Conservation (phyloP, 2,329 filamentous ascomycete species). For the Hymenoscyphus fraxineus region DNA sequence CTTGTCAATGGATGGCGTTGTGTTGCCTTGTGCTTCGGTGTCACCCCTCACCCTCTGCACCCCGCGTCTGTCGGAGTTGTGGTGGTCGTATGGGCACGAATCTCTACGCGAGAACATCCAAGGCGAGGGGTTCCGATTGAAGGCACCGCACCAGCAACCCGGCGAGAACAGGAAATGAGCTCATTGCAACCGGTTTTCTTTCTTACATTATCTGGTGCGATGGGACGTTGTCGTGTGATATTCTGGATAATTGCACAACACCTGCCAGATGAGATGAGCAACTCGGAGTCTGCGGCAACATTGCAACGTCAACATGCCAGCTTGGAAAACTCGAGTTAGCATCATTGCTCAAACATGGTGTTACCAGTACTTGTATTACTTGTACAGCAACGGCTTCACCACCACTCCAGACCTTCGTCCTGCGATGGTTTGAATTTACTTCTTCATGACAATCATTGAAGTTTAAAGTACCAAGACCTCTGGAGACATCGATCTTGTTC, state of each 20-base stretch:
- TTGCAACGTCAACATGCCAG: neutral
- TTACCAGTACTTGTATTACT: neutral
- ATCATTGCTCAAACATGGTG: neutral
- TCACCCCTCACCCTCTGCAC: neutral
- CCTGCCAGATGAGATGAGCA: slow-evolving; percentile 3
- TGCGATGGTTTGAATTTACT: neutral
- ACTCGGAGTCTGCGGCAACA: neutral
- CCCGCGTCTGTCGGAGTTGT: neutral
- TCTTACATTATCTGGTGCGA: slow-evolving; percentile 9
- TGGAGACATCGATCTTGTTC: neutral
- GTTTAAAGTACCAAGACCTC: too few relatives aligned
- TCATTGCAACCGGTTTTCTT: neutral
- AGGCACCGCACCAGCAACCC: neutral
- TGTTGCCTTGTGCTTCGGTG: neutral
- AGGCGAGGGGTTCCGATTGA: neutral
- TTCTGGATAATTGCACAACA: slow-evolving; percentile 7
- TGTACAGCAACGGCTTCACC: neutral
- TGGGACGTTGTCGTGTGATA: slow-evolving; percentile 10
- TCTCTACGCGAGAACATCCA: neutral
- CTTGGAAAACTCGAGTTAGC: neutral
- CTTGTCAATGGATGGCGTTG: neutral
- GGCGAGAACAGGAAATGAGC: slow-evolving; percentile 5
- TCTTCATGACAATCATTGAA: too few relatives aligned
- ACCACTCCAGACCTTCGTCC: neutral
- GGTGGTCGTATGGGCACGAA: neutral